Evolutionary conservation across 2,329 filamentous ascomycete genomes (phyloP).

Genomic region (Periconia macrospinosa): DNA sequence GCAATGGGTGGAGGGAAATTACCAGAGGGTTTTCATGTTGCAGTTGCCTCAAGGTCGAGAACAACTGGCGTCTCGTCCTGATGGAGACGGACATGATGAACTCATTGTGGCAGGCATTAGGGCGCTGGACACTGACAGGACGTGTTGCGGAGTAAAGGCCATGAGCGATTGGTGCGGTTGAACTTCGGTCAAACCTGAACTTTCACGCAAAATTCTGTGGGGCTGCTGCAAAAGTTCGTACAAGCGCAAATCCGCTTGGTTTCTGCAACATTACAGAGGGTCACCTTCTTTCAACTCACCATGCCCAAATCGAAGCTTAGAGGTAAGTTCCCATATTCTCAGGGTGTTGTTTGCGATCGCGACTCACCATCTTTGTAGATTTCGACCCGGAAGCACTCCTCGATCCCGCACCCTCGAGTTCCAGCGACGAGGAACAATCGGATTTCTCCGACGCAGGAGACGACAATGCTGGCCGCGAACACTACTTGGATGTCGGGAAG

Average conservation of each 20-base stretch:
- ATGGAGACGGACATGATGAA: conserved; percentile 2
- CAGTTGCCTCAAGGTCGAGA: conserved; percentile 56
- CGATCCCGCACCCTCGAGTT: conserved; percentile 56
- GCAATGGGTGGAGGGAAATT: conserved; percentile 22
- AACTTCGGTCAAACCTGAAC: conserved; percentile 14
- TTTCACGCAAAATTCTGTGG: conserved; percentile 33
- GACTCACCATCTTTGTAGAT: conserved; percentile 54
- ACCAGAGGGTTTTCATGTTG: conserved; percentile 90
- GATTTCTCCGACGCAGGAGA: conserved; percentile 49
- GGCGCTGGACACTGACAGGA: conserved; percentile 10
- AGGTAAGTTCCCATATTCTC: conserved; percentile 18
- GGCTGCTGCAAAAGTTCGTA: conserved; percentile 16
- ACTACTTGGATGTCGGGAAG: conserved; percentile 83
- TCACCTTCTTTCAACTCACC: neutral
- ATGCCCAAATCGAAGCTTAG: conserved; percentile 37
- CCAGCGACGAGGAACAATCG: conserved; percentile 59
- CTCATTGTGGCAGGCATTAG: neutral
- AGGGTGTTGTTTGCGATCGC: rapidly evolving
- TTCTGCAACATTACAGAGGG: conserved; percentile 1
- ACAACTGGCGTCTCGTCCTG: conserved; percentile 48
- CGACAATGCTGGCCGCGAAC: conserved; percentile 71
- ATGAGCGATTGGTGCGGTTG: conserved; percentile 11
- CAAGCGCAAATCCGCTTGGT: neutral
- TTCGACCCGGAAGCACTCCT: conserved; percentile 75
- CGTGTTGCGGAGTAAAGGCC: conserved; percentile 18